Percentiles rank a stretch among this genome's conserved stretches.
These are phyloP conservation scores for Cladosporium sp. DNA, from an alignment of 2,329 filamentous ascomycete species.

Conservation along the genomic window DNA sequence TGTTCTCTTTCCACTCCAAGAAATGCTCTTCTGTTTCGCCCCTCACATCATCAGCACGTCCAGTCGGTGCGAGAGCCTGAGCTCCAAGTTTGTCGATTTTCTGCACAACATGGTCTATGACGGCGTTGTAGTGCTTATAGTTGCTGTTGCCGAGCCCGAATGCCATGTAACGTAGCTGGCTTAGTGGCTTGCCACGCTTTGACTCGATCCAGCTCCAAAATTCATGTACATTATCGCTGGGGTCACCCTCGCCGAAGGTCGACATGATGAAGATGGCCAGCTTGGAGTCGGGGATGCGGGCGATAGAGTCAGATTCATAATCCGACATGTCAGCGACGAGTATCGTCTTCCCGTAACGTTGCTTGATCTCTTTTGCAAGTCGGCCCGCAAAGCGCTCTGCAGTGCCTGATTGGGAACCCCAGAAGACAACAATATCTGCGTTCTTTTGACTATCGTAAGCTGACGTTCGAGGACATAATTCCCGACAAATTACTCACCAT, in stretches of 20 bases:
- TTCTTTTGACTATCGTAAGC: not conserved
- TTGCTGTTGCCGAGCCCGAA: constrained; percentile 50
- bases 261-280: constrained; percentile 32
- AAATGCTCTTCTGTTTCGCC: constrained; percentile 48
- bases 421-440: constrained; percentile 45
- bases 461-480: not conserved
- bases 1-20: constrained; percentile 43
- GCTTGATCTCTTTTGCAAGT: constrained; percentile 42
- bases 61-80: constrained; percentile 34
- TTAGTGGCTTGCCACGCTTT: constrained; percentile 21
- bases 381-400: constrained; percentile 47
- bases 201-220: constrained; percentile 32
- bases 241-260: constrained; percentile 35
- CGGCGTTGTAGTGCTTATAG: constrained; percentile 50
- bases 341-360: constrained; percentile 43
- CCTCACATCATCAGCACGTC: constrained; percentile 44
- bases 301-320: constrained; percentile 40
- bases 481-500: constrained; percentile 22
- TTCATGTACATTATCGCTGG: constrained; percentile 53
- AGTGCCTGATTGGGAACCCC: constrained; percentile 52
- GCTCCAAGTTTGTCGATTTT: constrained; percentile 39
- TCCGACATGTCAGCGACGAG: constrained; percentile 50
- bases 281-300: constrained; percentile 22
- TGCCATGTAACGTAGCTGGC: constrained; percentile 41
- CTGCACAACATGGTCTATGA: constrained; percentile 40